These are phyloP conservation scores for Leucocoprinus leucothites DNA, from an alignment of 768 basidiomycete species.

Conservation along the genomic window DNA sequence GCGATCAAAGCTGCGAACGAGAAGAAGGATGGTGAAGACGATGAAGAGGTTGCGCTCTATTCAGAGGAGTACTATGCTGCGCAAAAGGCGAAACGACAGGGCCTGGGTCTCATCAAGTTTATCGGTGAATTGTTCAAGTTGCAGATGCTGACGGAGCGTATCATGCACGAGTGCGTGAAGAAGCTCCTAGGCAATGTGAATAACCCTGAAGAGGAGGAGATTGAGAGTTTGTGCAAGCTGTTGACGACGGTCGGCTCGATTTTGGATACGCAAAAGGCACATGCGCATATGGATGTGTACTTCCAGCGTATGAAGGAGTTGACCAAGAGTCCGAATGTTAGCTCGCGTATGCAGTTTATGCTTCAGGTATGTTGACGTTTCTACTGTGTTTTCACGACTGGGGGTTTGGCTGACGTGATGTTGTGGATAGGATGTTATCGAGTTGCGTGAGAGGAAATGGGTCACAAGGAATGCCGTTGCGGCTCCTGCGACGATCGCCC, in stretches of 20 bases:
- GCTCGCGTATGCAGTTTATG: constrained; percentile 93
- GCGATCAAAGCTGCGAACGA: constrained; percentile 70
- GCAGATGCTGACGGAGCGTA: constrained; percentile 96
- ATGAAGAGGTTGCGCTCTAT: constrained; percentile 74
- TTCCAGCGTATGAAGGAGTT: constrained; percentile 89
- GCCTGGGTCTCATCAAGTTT: constrained; percentile 95
- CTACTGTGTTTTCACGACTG: background rate
- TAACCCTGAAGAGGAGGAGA: constrained; percentile 96
- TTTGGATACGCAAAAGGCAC: constrained; percentile 80
- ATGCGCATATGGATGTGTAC: constrained; percentile 88
- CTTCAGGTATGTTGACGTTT: constrained; percentile 62
- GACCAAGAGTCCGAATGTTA: constrained; percentile 68
- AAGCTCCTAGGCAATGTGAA: constrained; percentile 91
- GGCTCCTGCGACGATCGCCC: constrained; percentile 84
- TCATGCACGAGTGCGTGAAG: constrained; percentile 99
- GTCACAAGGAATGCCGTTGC: constrained; percentile 63
- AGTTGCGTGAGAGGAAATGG: constrained; percentile 86
- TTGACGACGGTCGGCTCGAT: constrained; percentile 82
- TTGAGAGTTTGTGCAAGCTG: constrained; percentile 93
- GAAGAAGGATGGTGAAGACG: constrained; percentile 37
- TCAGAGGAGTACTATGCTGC: constrained; percentile 96
- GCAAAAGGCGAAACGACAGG: constrained; percentile 95
- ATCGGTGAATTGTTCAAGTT: constrained; percentile 99
- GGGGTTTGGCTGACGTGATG: background rate
- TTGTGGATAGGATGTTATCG: constrained; percentile 74